Conservation (phyloP, 179 eudicot species). For the Patellifolia procumbens region DNA sequence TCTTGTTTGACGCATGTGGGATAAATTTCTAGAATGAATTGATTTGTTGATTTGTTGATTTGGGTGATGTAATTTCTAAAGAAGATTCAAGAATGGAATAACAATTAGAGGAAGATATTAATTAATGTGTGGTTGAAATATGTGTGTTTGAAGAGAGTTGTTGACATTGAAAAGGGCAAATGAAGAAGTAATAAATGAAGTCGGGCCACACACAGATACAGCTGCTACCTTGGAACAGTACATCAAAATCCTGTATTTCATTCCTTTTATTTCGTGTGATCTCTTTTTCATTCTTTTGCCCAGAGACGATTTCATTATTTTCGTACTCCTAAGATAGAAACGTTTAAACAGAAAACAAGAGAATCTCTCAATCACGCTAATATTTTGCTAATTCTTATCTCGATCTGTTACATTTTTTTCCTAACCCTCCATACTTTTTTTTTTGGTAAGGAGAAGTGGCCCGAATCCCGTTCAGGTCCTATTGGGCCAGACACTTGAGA, state of each 20-base stretch:
- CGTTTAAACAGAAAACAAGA: conserved; percentile 17
- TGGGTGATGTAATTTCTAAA: neutral
- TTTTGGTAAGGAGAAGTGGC: too few species aligned
- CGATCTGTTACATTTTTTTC: neutral
- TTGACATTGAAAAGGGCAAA: conserved; percentile 1
- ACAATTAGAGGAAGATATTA: neutral
- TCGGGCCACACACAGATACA: conserved; percentile 31
- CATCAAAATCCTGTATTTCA: conserved; percentile 5
- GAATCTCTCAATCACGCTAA: conserved; percentile 9
- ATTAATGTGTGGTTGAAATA: conserved; percentile 22
- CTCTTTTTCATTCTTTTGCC: neutral
- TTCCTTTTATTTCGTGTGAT: conserved; percentile 3
- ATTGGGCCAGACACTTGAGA: too few species aligned
- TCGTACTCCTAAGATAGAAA: conserved; percentile 11
- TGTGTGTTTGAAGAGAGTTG: neutral
- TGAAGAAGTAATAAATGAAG: conserved; percentile 17
- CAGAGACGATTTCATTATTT: conserved; percentile 13
- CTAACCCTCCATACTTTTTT: neutral
- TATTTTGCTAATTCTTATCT: neutral
- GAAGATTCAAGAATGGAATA: neutral
- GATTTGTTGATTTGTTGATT: neutral
- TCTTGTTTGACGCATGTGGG: too few species aligned
- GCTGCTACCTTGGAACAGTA: conserved; percentile 25
- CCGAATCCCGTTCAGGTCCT: too few species aligned
- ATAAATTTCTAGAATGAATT: neutral